Conservation (phyloP, 2,329 filamentous ascomycete genomes). For the Nothomitra cinnamomea region DNA sequence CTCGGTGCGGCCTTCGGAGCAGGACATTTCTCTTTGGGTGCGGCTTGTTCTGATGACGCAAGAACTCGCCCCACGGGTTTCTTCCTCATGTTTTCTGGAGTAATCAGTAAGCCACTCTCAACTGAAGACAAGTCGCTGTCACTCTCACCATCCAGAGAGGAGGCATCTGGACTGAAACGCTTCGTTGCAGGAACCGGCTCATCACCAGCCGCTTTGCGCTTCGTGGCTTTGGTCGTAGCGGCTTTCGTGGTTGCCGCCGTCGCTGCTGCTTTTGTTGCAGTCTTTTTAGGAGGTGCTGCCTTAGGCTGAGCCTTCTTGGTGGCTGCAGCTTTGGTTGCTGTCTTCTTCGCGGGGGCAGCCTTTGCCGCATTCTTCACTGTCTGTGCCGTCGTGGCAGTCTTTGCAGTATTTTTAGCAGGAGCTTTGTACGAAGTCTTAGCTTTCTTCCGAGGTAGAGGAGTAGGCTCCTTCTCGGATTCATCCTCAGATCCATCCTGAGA, state of each 20-base stretch:
- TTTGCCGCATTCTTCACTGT: conserved; percentile 4
- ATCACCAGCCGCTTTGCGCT: conserved; percentile 17
- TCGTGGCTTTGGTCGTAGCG: conserved; percentile 10
- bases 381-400: conserved; percentile 11
- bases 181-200: background rate
- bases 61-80: too few species aligned
- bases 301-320: conserved; percentile 8
- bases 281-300: conserved; percentile 10
- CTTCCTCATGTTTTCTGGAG: too few species aligned
- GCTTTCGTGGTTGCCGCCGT: conserved; percentile 8
- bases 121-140: too few species aligned
- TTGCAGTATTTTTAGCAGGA: conserved; percentile 15
- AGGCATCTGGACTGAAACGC: background rate
- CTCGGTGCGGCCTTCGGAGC: conserved; percentile 14
- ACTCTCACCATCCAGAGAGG: background rate
- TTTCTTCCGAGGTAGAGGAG: conserved; percentile 14
- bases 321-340: conserved; percentile 11
- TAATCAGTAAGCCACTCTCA: too few species aligned
- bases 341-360: conserved; percentile 6
- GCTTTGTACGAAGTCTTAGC: conserved; percentile 4
- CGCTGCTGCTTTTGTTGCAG: background rate
- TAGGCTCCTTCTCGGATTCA: too few species aligned
- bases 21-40: conserved; percentile 6
- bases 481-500: too few species aligned
- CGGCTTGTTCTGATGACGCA: background rate